Percentiles rank a stretch among this genome's conserved stretches.
Evolutionary conservation across 208 protist genomes (phyloP).

Genomic region (Spongospora subterranea): DNA sequence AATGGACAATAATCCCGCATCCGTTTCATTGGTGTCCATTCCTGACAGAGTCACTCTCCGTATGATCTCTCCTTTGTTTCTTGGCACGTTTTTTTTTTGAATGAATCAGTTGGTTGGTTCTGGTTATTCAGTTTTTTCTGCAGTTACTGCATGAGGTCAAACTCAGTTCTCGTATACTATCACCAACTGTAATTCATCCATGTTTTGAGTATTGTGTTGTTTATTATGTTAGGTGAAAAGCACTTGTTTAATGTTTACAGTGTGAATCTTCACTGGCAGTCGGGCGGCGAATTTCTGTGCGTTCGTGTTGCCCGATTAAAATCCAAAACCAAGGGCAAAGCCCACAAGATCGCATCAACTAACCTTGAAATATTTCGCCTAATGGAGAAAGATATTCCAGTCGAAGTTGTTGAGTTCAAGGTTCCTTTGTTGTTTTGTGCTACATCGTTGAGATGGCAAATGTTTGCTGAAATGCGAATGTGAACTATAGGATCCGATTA

Average conservation of each 20-base stretch:
- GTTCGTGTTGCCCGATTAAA: slow-evolving; percentile 76
- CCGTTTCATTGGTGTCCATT: slow-evolving; percentile 13
- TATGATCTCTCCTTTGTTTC: background rate
- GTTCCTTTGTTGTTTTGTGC: background rate
- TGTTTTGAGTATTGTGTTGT: background rate
- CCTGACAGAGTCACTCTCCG: background rate
- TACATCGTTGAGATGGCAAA: background rate
- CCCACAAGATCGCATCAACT: slow-evolving; percentile 70
- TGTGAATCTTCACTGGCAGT: slow-evolving; percentile 77
- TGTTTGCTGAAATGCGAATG: background rate
- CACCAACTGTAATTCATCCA: no score
- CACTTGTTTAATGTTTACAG: slow-evolving; percentile 41
- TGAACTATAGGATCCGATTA: slow-evolving; percentile 63
- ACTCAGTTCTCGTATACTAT: no score
- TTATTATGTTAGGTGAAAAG: slow-evolving; percentile 24
- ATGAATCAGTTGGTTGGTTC: no score
- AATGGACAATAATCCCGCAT: slow-evolving; percentile 18
- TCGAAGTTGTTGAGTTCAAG: slow-evolving; percentile 78
- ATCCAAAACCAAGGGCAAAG: slow-evolving; percentile 72
- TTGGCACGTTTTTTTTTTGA: background rate
- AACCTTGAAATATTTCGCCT: slow-evolving; percentile 81
- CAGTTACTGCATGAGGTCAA: no score
- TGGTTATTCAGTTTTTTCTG: no score
- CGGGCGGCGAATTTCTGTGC: slow-evolving; percentile 76
- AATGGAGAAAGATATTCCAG: slow-evolving; percentile 76